Evolutionary conservation across 2,329 filamentous ascomycete genomes (phyloP), one percentile per base, ranked within the genome.

Genomic region (Elsinoe perseae): DNA sequence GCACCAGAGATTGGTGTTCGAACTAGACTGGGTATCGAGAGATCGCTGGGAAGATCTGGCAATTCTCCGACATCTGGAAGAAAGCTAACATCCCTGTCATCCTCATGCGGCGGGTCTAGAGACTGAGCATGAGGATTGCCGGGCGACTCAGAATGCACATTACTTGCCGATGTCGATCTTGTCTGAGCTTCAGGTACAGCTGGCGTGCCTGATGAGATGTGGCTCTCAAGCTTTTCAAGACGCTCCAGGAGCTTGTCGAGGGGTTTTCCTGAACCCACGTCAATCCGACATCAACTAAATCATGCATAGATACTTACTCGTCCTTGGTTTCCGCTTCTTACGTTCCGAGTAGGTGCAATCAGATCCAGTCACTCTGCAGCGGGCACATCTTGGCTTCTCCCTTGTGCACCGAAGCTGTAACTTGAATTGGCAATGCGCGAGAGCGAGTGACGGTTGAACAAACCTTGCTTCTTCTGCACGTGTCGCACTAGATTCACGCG

Each of bases 401-500:
- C 46, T 55, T 16, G 53, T 28, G 53, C 53, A 55, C 20, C 53
- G 34, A 9, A 43, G 27, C 53, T 55, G n/a, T 16, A 2, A 12
- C 14, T 10, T 3, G 14, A 4, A 14, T 32, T 28, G 48, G 48
- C 8, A 8, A 20, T 12, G 25, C 14, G 12, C 46, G n/a, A 27
- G 38, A 7, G 28, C 9, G 14, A 2, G 32, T 20, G 34, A 14
- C 52, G 46, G 8, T 32, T 18, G 16, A 21, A 18, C 16, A 6
- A 34, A 48, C 53, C 53, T 56, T 56, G 27, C 53, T 56, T 21
- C 42, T 38, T 34, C 53, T 42, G 27, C 53, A 56, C 23, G 23
- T 42, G 27, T 56, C 53, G 40, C 53, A 56, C 53, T 56, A 16
- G 14, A 18, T 10, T 14, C n/a, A 8, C 5, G 10, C 9, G 4